These are phyloP conservation scores for Gnomoniopsis sp. DNA, from an alignment of 2,329 filamentous ascomycete species.

Conservation along the genomic window DNA sequence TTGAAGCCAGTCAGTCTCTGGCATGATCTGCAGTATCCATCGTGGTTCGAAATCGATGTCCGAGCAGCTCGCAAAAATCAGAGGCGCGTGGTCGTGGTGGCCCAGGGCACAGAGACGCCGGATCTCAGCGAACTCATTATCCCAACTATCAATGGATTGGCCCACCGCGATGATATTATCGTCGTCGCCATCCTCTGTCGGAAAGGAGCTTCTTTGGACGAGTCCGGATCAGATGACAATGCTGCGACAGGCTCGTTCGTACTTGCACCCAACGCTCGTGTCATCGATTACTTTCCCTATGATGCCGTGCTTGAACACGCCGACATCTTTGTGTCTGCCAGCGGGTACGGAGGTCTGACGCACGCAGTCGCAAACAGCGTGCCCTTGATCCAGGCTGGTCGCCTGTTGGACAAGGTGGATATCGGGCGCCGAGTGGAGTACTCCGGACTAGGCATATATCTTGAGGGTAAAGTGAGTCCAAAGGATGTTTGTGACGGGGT, in stretches of 20 bases:
- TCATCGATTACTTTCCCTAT: constrained; percentile 1
- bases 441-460: background rate
- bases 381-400: constrained; percentile 1
- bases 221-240: background rate
- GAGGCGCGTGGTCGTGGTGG: constrained; percentile 42
- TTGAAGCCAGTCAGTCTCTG: constrained; percentile 25
- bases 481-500: background rate
- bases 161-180: constrained; percentile 36
- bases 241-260: background rate
- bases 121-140: constrained; percentile 39
- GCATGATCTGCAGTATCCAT: constrained; percentile 30
- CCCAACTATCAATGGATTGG: constrained; percentile 41
- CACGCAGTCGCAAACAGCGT: background rate
- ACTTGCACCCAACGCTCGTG: background rate
- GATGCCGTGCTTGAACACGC: constrained; percentile 1
- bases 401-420: background rate
- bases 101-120: constrained; percentile 43
- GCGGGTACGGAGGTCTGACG: background rate
- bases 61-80: constrained; percentile 4
- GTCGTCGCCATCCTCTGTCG: constrained; percentile 32
- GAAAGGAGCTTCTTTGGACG: constrained; percentile 21
- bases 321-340: background rate
- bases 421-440: background rate
- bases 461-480: constrained; percentile 1
- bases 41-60: constrained; percentile 43